These are phyloP conservation scores for Panicum hallii DNA, from an alignment of 202 grass and related monocot genomes.

Conservation along the genomic window DNA sequence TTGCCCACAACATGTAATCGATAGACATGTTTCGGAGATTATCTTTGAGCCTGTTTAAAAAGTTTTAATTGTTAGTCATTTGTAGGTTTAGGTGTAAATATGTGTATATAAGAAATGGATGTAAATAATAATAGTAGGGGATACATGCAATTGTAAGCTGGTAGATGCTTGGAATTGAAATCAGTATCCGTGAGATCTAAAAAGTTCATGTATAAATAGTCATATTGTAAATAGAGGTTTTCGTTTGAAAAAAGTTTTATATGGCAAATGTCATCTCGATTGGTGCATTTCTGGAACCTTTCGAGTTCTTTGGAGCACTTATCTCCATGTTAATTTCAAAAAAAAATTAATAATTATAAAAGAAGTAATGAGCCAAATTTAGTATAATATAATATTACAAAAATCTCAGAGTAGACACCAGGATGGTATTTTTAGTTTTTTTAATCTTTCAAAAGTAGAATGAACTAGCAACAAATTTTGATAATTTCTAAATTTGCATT, in stretches of 20 bases:
- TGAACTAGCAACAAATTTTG: too few species aligned
- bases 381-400: too few species aligned
- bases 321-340: neutral
- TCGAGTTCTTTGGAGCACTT: neutral
- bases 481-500: too few species aligned
- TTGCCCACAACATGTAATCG: conserved; percentile 48
- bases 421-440: too few species aligned
- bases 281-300: too few species aligned
- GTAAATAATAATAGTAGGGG: neutral
- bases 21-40: conserved; percentile 70
- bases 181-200: neutral
- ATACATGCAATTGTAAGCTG: neutral
- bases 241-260: neutral
- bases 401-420: too few species aligned
- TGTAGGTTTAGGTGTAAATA: neutral
- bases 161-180: neutral
- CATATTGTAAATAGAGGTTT: neutral
- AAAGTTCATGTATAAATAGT: neutral
- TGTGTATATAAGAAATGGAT: neutral
- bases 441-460: too few species aligned
- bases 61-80: neutral
- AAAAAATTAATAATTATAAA: neutral
- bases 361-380: neutral
- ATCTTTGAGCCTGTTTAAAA: conserved; percentile 63
- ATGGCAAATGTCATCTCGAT: neutral